Conservation (phyloP, 225 moss, liverwort and hornwort species). For the Polytrichum formosum region DNA sequence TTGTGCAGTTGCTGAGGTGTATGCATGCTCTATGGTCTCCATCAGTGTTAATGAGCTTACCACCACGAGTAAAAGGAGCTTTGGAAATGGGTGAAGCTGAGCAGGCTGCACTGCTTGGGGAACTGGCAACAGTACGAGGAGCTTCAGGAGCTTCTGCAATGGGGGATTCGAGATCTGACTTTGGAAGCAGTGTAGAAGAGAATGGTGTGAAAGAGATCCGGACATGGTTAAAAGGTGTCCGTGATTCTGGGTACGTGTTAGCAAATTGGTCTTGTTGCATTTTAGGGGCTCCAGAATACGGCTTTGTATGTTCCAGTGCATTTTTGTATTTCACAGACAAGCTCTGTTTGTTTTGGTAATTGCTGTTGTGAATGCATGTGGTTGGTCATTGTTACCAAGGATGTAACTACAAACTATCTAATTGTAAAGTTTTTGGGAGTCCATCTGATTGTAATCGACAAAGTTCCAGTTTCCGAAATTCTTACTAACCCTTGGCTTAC, state of each 20-base stretch:
- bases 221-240: conserved; percentile 93
- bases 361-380: too few relatives aligned
- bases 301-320: too few relatives aligned
- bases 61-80: conserved; percentile 69
- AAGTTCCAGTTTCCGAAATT: too few relatives aligned
- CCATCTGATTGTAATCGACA: too few relatives aligned
- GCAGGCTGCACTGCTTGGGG: conserved; percentile 84
- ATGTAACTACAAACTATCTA: too few relatives aligned
- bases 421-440: too few relatives aligned
- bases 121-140: conserved; percentile 50
- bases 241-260: conserved; percentile 75
- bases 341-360: too few relatives aligned
- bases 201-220: conserved; percentile 76
- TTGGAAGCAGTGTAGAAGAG: conserved; percentile 41
- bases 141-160: conserved; percentile 39
- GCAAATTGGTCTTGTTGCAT: too few relatives aligned
- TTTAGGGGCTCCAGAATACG: too few relatives aligned
- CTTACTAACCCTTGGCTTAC: too few relatives aligned
- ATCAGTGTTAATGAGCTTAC: conserved; percentile 56
- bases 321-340: too few relatives aligned
- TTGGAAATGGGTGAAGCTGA: conserved; percentile 85
- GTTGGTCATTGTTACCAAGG: too few relatives aligned
- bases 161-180: conserved; percentile 44
- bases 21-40: conserved; percentile 96
- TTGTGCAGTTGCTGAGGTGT: conserved; percentile 79